These are phyloP conservation scores for Didymella glomerata DNA, from an alignment of 2,329 filamentous ascomycete genomes.

Conservation along the genomic window DNA sequence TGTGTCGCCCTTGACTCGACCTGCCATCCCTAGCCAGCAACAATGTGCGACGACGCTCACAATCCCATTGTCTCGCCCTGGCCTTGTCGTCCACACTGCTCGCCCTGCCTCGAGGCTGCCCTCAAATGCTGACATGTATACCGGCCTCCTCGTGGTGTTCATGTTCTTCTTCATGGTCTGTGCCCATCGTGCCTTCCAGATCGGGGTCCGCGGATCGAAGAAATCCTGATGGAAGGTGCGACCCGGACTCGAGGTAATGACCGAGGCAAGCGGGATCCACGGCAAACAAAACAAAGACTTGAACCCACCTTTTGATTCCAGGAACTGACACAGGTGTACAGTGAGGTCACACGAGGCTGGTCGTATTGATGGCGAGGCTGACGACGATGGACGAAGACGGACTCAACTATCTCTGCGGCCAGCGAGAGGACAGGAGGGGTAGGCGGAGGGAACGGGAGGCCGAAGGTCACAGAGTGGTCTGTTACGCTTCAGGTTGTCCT, in stretches of 20 bases:
- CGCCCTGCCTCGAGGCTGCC: slow-evolving; percentile 6
- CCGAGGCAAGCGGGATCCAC: slow-evolving; percentile 16
- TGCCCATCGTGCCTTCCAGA: slow-evolving; percentile 16
- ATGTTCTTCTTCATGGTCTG: slow-evolving; percentile 21
- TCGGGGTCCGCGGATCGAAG: slow-evolving; percentile 13
- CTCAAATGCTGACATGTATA: slow-evolving; percentile 11
- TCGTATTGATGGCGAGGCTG: slow-evolving; percentile 34
- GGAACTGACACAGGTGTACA: slow-evolving; percentile 30
- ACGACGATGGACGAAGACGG: slow-evolving; percentile 47
- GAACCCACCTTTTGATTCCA: slow-evolving; percentile 41
- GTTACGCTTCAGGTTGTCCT: slow-evolving; percentile 44
- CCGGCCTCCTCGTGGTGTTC: slow-evolving; percentile 11
- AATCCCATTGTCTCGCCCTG: slow-evolving; percentile 21
- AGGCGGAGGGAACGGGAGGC: slow-evolving; percentile 29
- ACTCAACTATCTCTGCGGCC: slow-evolving; percentile 40
- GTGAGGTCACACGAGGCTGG: slow-evolving; percentile 38
- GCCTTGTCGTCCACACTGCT: background rate
- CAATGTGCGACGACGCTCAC: slow-evolving; percentile 7
- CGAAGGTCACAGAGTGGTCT: slow-evolving; percentile 40
- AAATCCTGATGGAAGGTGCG: slow-evolving; percentile 11
- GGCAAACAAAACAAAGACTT: slow-evolving; percentile 23
- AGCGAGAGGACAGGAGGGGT: slow-evolving; percentile 40
- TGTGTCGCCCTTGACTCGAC: slow-evolving; percentile 22
- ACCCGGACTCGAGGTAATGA: slow-evolving; percentile 11
- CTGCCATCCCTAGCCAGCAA: slow-evolving; percentile 13